These are phyloP conservation scores for Bromus sterilis DNA, from an alignment of 176 grass and related monocot species.

Conservation along the genomic window DNA sequence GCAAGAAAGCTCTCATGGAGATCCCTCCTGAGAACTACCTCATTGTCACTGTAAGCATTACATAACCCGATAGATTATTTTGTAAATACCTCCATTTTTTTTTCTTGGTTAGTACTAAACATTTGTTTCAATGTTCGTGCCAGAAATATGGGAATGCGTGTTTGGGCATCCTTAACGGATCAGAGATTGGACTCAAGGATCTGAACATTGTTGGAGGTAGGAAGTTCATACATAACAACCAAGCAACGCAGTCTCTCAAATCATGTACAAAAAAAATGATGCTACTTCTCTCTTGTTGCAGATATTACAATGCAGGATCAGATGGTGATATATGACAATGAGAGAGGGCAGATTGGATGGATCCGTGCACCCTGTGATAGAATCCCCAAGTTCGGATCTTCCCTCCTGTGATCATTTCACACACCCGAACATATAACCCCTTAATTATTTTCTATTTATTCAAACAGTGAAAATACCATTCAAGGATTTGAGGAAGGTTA, in stretches of 20 bases:
- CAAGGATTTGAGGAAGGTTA: constrained; percentile 48
- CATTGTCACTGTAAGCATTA: constrained; percentile 73
- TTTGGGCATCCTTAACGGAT: constrained; percentile 95
- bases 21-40: constrained; percentile 96
- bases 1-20: constrained; percentile 55
- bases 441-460: constrained; percentile 71
- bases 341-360: constrained; percentile 92
- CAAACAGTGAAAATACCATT: constrained; percentile 61
- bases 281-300: constrained; percentile 12
- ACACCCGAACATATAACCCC: constrained; percentile 41
- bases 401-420: constrained; percentile 77
- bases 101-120: neutral
- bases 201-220: constrained; percentile 92
- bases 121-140: constrained; percentile 5
- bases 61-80: neutral
- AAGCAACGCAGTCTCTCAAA: neutral
- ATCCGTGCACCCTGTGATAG: constrained; percentile 76
- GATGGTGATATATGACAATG: constrained; percentile 98
- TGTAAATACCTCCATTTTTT: neutral
- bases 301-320: constrained; percentile 89
- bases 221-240: neutral
- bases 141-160: constrained; percentile 93
- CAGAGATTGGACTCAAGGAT: constrained; percentile 65
- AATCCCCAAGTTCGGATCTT: constrained; percentile 71
- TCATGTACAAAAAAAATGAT: neutral